A percentile compares a stretch with the other conserved stretches of the same genome.
Conservation (phyloP, 352 stramenopile species). For the Globisporangium rhizosaccharum region DNA sequence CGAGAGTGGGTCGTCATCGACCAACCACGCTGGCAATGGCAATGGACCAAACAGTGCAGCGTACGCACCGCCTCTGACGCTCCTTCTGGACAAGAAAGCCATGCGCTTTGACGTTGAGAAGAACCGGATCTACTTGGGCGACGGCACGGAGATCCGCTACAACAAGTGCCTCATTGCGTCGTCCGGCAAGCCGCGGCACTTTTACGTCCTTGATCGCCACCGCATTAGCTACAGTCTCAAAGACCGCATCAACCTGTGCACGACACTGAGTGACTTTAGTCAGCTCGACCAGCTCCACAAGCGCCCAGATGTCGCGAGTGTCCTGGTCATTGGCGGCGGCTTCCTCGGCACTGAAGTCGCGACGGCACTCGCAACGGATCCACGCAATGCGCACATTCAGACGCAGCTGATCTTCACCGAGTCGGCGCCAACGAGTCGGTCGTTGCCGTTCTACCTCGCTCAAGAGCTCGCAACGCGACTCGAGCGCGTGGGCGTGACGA, state of each 20-base stretch:
- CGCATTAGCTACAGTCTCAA: conserved; percentile 78
- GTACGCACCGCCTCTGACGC: conserved; percentile 42
- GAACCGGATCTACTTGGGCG: conserved; percentile 72
- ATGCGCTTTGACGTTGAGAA: conserved; percentile 85
- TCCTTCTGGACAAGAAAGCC: conserved; percentile 70
- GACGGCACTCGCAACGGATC: conserved; percentile 60
- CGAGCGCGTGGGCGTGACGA: conserved; percentile 48
- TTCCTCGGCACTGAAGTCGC: conserved; percentile 89
- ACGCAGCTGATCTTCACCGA: conserved; percentile 58
- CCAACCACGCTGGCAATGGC: too few species aligned
- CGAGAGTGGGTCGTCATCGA: conserved; percentile 4
- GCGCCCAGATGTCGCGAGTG: conserved; percentile 35
- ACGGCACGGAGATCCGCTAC: conserved; percentile 79
- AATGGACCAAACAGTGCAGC: not conserved
- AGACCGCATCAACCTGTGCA: conserved; percentile 85
- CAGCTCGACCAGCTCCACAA: conserved; percentile 60
- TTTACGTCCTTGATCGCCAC: conserved; percentile 87
- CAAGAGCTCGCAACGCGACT: conserved; percentile 60
- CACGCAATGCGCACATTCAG: conserved; percentile 37
- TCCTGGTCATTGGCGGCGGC: conserved; percentile 85
- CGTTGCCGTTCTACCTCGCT: conserved; percentile 85
- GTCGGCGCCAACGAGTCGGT: conserved; percentile 37
- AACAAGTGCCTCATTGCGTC: conserved; percentile 87
- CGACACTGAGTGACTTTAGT: conserved; percentile 75
- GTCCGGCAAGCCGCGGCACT: conserved; percentile 71